phyloP scores from a whole-genome alignment of 2,329 filamentous ascomycete species.

The Penicillium sp. region DNA sequence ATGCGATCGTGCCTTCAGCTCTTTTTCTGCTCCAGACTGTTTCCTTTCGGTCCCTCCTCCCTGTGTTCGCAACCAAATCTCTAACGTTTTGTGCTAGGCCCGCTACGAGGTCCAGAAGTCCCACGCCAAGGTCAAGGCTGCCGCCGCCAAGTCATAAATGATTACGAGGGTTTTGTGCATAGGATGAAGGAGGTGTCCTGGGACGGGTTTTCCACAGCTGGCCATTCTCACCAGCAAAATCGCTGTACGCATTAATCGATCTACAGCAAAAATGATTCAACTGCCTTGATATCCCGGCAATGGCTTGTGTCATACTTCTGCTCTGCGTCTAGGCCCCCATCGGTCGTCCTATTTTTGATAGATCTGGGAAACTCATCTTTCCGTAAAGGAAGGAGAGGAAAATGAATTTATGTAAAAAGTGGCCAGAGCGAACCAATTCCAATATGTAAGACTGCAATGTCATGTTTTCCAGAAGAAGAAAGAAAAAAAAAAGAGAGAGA shows the following conservation, averaged over 20 bases:
- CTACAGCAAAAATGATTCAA: constrained; percentile 41
- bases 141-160: constrained; percentile 59
- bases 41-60: not conserved
- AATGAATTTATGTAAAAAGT: constrained; percentile 12
- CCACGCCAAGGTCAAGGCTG: constrained; percentile 83
- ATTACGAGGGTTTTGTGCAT: constrained; percentile 38
- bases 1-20: not conserved
- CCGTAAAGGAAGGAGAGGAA: constrained; percentile 8
- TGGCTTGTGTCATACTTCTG: constrained; percentile 18
- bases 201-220: constrained; percentile 35
- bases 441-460: not conserved
- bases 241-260: constrained; percentile 38
- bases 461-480: no score
- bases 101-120: constrained; percentile 97
- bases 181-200: constrained; percentile 39
- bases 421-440: not conserved
- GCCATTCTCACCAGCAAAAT: constrained; percentile 33
- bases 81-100: constrained; percentile 43
- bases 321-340: constrained; percentile 15
- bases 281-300: constrained; percentile 37
- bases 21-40: not conserved
- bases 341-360: constrained; percentile 16
- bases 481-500: not conserved
- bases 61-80: not conserved
- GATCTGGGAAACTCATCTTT: constrained; percentile 11